These are phyloP conservation scores for Phaffia australis DNA, from an alignment of 768 basidiomycete species.

Conservation along the genomic window DNA sequence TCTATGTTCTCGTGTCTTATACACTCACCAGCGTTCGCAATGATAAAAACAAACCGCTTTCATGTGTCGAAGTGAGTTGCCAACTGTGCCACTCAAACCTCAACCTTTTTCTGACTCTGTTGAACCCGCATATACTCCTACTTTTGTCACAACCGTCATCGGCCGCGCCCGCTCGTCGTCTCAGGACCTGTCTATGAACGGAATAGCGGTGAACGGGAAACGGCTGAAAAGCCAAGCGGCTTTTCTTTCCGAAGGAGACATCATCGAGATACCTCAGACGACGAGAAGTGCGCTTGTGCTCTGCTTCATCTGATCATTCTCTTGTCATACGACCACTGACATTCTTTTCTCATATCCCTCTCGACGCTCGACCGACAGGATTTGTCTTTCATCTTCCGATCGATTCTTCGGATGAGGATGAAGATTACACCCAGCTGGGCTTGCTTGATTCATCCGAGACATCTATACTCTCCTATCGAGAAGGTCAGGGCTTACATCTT, in stretches of 20 bases:
- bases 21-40: slow-evolving; percentile 3
- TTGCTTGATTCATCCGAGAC: slow-evolving; percentile 5
- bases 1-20: not conserved
- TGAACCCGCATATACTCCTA: not conserved
- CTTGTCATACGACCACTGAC: too few species aligned
- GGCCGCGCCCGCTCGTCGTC: not conserved
- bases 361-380: not conserved
- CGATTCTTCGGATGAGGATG: not conserved
- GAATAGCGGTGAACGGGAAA: slow-evolving; percentile 12
- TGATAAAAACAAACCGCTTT: slow-evolving; percentile 8
- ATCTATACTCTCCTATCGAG: not conserved
- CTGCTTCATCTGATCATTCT: too few species aligned
- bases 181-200: slow-evolving; percentile 14
- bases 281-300: not conserved
- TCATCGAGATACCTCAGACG: slow-evolving; percentile 10
- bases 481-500: not conserved
- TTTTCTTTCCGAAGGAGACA: slow-evolving; percentile 18
- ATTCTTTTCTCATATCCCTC: not conserved
- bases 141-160: too few species aligned
- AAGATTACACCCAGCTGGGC: not conserved
- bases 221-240: not conserved
- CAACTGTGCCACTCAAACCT: not conserved
- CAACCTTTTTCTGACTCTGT: too few species aligned
- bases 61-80: slow-evolving; percentile 18
- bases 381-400: not conserved